Conservation (phyloP, 2,329 filamentous ascomycete species). For the Fusarium floridanum region DNA sequence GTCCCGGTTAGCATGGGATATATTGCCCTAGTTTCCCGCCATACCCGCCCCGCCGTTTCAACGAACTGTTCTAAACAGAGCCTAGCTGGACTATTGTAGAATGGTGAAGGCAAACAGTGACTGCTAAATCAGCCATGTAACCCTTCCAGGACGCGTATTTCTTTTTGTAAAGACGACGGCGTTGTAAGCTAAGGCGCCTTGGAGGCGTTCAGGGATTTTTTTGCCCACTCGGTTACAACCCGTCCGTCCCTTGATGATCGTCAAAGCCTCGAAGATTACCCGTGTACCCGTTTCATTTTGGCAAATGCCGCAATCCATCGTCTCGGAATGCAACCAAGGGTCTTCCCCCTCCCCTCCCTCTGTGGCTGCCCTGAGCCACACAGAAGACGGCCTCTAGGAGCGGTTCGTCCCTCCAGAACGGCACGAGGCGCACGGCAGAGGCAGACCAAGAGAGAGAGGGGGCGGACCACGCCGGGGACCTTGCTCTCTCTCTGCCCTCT, state of each 20-base stretch:
- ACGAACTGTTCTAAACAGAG: not conserved
- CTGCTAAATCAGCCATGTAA: not conserved
- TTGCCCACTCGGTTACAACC: not conserved
- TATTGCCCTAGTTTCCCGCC: not conserved
- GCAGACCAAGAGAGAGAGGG: not conserved
- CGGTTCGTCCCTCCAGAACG: slow-evolving; percentile 35
- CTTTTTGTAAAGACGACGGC: not conserved
- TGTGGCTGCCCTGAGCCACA: slow-evolving; percentile 3
- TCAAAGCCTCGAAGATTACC: not conserved
- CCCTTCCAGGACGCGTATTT: not conserved
- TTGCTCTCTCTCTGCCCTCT: not conserved
- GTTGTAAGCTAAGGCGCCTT: not conserved
- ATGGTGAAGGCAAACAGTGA: not conserved
- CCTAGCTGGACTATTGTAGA: not conserved
- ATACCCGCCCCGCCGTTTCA: slow-evolving; percentile 3
- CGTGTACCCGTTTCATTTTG: not conserved
- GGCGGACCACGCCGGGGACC: slow-evolving; percentile 3
- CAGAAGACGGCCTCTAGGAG: slow-evolving; percentile 13
- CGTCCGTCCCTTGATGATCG: not conserved
- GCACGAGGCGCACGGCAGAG: slow-evolving; percentile 27
- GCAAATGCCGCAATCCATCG: slow-evolving; percentile 3
- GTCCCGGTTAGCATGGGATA: not conserved
- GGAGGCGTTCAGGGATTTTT: not conserved
- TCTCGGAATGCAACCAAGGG: not conserved
- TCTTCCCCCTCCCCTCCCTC: not conserved